A percentile compares a stretch with the other conserved stretches of the same genome.
These are phyloP conservation scores for Xylariaceae sp. DNA, from an alignment of 2,329 filamentous ascomycete species.

Conservation along the genomic window DNA sequence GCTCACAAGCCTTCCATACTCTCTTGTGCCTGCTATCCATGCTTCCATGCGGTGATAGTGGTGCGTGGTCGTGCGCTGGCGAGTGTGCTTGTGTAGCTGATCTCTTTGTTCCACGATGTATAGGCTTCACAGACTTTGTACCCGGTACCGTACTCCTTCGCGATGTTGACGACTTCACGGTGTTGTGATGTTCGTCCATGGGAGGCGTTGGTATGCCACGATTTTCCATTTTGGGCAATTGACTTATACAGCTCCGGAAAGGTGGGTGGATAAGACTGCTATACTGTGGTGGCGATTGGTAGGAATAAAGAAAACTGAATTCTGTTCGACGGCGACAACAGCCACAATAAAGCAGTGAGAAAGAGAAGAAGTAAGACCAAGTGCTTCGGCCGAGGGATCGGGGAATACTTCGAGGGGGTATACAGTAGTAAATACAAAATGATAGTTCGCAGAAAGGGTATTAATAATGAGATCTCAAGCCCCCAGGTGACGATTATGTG, in stretches of 20 bases:
- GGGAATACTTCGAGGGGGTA: conserved; percentile 15
- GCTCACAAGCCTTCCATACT: conserved; percentile 64
- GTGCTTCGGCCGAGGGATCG: conserved; percentile 1
- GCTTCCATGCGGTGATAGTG: conserved; percentile 32
- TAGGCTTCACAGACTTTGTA: conserved; percentile 46
- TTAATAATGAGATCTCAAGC: conserved; percentile 32
- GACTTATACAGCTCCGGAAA: conserved; percentile 17
- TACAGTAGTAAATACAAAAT: conserved; percentile 21
- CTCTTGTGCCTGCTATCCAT: conserved; percentile 59
- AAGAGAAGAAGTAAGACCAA: conserved; percentile 8
- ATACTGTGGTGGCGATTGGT: conserved; percentile 3
- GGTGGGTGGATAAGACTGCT: conserved; percentile 1
- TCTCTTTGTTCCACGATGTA: conserved; percentile 50
- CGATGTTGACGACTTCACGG: conserved; percentile 22
- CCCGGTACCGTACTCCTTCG: conserved; percentile 32
- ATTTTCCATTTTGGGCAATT: conserved; percentile 44
- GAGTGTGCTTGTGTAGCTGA: conserved; percentile 37
- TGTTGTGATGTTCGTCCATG: conserved; percentile 39
- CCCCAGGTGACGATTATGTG: conserved; percentile 32
- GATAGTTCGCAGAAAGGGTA: conserved; percentile 25
- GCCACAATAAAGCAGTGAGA: not conserved
- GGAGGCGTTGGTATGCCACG: conserved; percentile 50
- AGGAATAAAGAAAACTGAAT: conserved; percentile 4
- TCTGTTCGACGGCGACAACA: not conserved
- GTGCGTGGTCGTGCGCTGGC: conserved; percentile 37